Base-by-base conservation (phyloP, 495 filamentous ascomycete genomes). In the Ramalina intermedia region DNA sequence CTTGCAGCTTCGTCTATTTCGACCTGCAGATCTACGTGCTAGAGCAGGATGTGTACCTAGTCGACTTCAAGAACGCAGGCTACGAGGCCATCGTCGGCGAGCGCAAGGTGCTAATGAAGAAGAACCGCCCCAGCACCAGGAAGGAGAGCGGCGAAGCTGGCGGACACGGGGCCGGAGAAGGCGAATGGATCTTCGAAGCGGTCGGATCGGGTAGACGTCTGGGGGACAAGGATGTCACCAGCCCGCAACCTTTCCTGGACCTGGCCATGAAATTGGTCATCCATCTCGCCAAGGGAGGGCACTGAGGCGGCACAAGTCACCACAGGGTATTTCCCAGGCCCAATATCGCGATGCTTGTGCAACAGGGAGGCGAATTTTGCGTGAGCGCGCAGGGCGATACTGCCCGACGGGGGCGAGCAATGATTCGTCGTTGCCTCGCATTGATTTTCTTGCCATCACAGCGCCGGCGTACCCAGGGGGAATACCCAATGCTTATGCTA, bases 21-120 rank as follows among this genome's bases (percentile, higher is more conserved):
- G 88, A 91, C 46, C 93, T 98, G 49, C 91, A 98, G 62, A 80
- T 98, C 26, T 98, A 98, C 63, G 84, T 90, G 58, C 82, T 98
- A 65, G 91, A 98, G 63, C 78, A 80, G 37, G 84, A 85, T 48
- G 89, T 88, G 55, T 98, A 89, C 64, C 82, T 96, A 54, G 91
- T 98, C 23, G 91, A 98, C 63, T 96, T 98, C 74, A 96, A 94
- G 60, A 95, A 91, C 59, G 87, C 89, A n/a, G 91, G 91, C 6
- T 98, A 98, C 63, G 91, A 98, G 64, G 83, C 85, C 36, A 68
- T 85, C 44, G 69, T 79, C 44, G 68, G 71, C n/a, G 61, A 66
- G 6, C 63, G 68, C 6, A 62, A 66, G 21, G 66, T 66, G 13
- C 29, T 33, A 8, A 55, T 59, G 12, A 54, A 50, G 6, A 46